Evolutionary conservation across 441 rosid genomes (phyloP).

Genomic region (Erysimum cheiri): DNA sequence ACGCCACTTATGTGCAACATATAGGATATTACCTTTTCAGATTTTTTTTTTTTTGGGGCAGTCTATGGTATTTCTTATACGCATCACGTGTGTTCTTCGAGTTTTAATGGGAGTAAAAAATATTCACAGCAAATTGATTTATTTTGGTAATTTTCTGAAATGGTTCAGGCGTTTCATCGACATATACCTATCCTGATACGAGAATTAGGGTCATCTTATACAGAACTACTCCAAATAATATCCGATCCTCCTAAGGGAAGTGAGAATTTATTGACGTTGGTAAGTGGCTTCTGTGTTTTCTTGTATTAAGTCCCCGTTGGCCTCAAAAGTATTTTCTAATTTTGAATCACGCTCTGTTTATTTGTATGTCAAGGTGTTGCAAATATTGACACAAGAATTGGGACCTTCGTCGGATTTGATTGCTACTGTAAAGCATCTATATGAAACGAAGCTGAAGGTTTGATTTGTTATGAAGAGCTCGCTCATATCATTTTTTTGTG

Average conservation of each 20-base stretch:
- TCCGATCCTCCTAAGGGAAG: constrained; percentile 99
- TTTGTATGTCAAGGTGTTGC: constrained; percentile 76
- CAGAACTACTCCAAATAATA: constrained; percentile 80
- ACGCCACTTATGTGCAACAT: constrained; percentile 17
- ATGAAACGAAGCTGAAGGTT: constrained; percentile 97
- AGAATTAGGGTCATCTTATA: constrained; percentile 83
- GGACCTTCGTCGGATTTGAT: constrained; percentile 84
- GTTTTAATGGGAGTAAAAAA: constrained; percentile 28
- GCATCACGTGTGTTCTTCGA: constrained; percentile 2
- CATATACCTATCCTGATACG: constrained; percentile 87
- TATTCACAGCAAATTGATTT: constrained; percentile 21
- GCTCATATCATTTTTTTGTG: constrained; percentile 19
- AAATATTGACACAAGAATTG: constrained; percentile 89
- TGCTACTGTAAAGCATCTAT: constrained; percentile 91
- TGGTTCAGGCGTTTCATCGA: constrained; percentile 88
- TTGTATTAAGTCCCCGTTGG: constrained; percentile 29
- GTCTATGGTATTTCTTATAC: background rate
- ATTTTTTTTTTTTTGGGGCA: constrained; percentile 2
- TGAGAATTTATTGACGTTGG: constrained; percentile 93
- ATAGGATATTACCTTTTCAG: constrained; percentile 18
- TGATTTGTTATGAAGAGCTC: constrained; percentile 26
- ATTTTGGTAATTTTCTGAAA: constrained; percentile 28
- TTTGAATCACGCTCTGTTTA: constrained; percentile 41
- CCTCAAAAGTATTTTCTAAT: constrained; percentile 25
- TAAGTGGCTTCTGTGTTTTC: constrained; percentile 46